Percentiles rank a stretch among this genome's conserved stretches.
Conservation (phyloP, 176 grass and related monocot species). For the Raddia distichophylla region DNA sequence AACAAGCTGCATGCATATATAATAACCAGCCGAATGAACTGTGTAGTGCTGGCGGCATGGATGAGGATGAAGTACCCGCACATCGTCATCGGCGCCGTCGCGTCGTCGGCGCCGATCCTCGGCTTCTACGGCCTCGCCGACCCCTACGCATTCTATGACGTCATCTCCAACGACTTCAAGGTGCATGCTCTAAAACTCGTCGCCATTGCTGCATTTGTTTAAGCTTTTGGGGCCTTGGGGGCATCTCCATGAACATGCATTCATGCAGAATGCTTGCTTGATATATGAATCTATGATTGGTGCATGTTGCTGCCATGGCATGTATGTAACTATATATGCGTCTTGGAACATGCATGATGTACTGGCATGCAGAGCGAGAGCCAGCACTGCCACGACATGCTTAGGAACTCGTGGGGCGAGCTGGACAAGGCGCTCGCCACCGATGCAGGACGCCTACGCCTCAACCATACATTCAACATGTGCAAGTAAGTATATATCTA, state of each 20-base stretch:
- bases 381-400: conserved; percentile 49
- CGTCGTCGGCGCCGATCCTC: conserved; percentile 64
- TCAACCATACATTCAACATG: conserved; percentile 52
- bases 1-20: too few relatives aligned
- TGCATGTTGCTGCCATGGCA: too few relatives aligned
- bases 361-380: conserved; percentile 47
- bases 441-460: conserved; percentile 20
- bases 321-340: too few relatives aligned
- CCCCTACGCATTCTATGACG: conserved; percentile 53
- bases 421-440: conserved; percentile 26
- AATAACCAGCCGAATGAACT: not conserved
- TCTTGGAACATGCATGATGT: not conserved
- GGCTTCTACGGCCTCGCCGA: conserved; percentile 41
- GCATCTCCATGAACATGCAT: too few relatives aligned
- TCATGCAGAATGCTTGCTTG: too few relatives aligned
- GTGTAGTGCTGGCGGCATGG: conserved; percentile 62
- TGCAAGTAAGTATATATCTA: conserved; percentile 25
- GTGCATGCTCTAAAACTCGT: not conserved
- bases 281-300: too few relatives aligned
- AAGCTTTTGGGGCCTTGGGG: not conserved
- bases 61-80: conserved; percentile 72
- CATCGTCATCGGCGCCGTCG: conserved; percentile 56
- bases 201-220: not conserved
- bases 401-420: conserved; percentile 49
- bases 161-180: conserved; percentile 52